Evolutionary conservation across 768 basidiomycete genomes (phyloP), one percentile per base, ranked within the genome.

Genomic region (Mrakia hoshinonis): DNA sequence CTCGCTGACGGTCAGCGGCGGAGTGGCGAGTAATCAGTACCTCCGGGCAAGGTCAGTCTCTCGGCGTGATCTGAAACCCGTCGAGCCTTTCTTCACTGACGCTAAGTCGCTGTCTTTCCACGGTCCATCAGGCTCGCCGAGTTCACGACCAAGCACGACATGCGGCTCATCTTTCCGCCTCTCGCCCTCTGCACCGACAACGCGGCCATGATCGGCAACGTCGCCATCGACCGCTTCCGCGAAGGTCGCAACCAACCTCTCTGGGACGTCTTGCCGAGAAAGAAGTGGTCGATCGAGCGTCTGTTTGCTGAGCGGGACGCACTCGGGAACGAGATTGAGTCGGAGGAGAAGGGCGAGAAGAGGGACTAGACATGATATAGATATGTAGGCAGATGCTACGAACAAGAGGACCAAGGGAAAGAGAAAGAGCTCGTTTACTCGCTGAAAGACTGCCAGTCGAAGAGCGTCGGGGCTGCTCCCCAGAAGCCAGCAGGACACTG

Each of bases 21-120:
- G 95, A 1, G 95, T 99, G 0, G 95, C 94, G 20, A 91, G 91
- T 75, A 99, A 99, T 75, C 55, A 74, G 29, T 87, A 83, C 74
- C 80, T 98, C 69, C 82, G 91, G 20, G 72, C 82, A 54, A 82
- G 87, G 92, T 90, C 63, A 54, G 82, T 75, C 18, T 2, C 36
- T 22, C 6, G 22, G 20, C 10, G 20, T 10, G 46, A 4, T 1
- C 24, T 24, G 13, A 31, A 18, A 15, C 46, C 36, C 12, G 3
- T 11, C 20, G n/a, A 58, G 6, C 26, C 22, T 47, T 18, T 24
- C 43, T 61, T 51, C 5, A 51, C 34, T 43, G 18, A 24, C 18
- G 2, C 11, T 39, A 2, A 11, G 5, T 36, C 73, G 63, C 79
- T 7, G 7, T 31, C 2, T 29, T 46, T 9, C 24, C 6, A n/a